phyloP scores from a whole-genome alignment of 495 filamentous ascomycete species.

The Astrocystis sublimbata region DNA sequence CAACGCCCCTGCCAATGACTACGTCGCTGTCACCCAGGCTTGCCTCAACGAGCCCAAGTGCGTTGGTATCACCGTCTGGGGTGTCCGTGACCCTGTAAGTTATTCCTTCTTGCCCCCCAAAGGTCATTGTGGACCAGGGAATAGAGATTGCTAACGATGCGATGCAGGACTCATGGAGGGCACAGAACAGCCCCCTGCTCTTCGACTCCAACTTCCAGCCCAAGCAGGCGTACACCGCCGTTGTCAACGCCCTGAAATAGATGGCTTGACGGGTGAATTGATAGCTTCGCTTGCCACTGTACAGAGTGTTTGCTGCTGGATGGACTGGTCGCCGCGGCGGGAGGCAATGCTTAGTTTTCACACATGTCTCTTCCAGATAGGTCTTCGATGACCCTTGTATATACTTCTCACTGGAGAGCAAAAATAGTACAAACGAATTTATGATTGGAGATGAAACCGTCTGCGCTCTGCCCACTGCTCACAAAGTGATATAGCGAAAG shows the following conservation, averaged over 20 bases:
- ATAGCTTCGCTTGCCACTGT: neutral
- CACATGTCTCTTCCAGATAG: too few species aligned
- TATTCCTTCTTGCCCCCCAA: too few species aligned
- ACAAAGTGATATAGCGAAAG: too few species aligned
- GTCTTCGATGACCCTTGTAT: neutral
- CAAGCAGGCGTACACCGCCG: slow-evolving; percentile 66
- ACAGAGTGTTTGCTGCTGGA: neutral
- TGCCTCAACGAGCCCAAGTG: slow-evolving; percentile 66
- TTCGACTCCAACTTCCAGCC: slow-evolving; percentile 64
- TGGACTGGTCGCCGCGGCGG: neutral
- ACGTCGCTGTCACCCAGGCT: slow-evolving; percentile 62
- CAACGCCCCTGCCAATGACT: slow-evolving; percentile 58
- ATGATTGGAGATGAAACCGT: too few species aligned
- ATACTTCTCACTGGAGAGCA: too few species aligned
- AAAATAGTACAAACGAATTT: too few species aligned
- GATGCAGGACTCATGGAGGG: slow-evolving; percentile 64
- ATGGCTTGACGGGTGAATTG: neutral
- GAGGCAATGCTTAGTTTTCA: too few species aligned
- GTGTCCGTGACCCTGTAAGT: slow-evolving; percentile 64
- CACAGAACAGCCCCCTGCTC: slow-evolving; percentile 58
- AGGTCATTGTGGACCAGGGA: neutral
- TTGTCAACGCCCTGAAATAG: slow-evolving; percentile 52
- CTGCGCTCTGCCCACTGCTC: too few species aligned
- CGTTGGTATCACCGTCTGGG: slow-evolving; percentile 77
- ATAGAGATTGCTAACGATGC: slow-evolving; percentile 16